These are phyloP conservation scores for Dillenia turbinata DNA, from an alignment of 164 flowering plant genomes.

Conservation along the genomic window DNA sequence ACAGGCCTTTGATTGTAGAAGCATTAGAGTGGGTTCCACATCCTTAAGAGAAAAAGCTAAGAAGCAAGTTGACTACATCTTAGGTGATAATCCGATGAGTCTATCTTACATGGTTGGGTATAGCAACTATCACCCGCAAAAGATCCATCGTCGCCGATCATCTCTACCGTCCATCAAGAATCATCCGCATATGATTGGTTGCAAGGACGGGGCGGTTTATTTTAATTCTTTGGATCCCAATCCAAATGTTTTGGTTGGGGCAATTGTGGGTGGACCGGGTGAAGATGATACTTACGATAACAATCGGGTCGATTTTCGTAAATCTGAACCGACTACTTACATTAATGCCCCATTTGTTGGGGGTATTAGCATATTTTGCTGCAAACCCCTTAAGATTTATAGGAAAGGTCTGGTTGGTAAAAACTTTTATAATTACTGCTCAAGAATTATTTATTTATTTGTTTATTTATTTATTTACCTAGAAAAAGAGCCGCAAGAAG, in stretches of 20 bases:
- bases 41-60: slow-evolving; percentile 62
- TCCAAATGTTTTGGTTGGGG: slow-evolving; percentile 68
- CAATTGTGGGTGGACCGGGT: slow-evolving; percentile 85
- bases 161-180: slow-evolving; percentile 73
- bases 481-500: too few relatives aligned
- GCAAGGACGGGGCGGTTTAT: slow-evolving; percentile 75
- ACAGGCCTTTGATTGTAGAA: slow-evolving; percentile 47
- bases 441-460: too few relatives aligned
- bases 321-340: slow-evolving; percentile 94
- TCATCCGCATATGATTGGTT: slow-evolving; percentile 59
- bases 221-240: slow-evolving; percentile 71
- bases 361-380: too few relatives aligned
- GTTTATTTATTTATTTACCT: too few relatives aligned
- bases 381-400: too few relatives aligned
- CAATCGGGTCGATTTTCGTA: slow-evolving; percentile 64
- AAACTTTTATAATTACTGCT: too few relatives aligned
- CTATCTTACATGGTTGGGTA: slow-evolving; percentile 96
- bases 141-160: slow-evolving; percentile 92
- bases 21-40: slow-evolving; percentile 43
- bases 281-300: slow-evolving; percentile 74
- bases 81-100: slow-evolving; percentile 78
- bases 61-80: slow-evolving; percentile 66
- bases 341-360: slow-evolving; percentile 97
- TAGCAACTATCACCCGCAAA: slow-evolving; percentile 55
- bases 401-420: too few relatives aligned